Evolutionary conservation across 2,329 filamentous ascomycete genomes (phyloP), one percentile per base, ranked within the genome.

Genomic region (Fusarium armeniacum): DNA sequence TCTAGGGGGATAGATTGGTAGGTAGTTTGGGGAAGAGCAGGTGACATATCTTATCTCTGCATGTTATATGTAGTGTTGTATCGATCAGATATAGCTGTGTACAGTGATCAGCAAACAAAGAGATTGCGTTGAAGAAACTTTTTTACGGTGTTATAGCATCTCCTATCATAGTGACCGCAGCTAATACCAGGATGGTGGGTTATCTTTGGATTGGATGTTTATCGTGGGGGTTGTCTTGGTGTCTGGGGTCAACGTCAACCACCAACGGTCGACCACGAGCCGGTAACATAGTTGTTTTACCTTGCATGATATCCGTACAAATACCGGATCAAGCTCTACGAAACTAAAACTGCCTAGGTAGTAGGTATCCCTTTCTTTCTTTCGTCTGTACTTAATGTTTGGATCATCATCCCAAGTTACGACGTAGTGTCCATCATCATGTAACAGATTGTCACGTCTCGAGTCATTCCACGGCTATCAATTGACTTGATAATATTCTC

Each of bases 151-250:
- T 18, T 53, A 53, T 53, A 52, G 49, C 24, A 38, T 52, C 26
- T 52, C 28, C 18, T 56, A 56, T 56, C 32, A 57, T 63, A 57
- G 33, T 63, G 22, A 28, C 38, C 32, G 58, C 36, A 49, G 46
- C 30, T 63, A 63, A 63, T 63, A 22, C 58, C 35, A 36, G 47
- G 43, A 64, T 65, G 41, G 41, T 67, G 24, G 28, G 33, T 47
- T 52, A 51, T 55, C 38, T 44, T 62, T 65, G 28, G 40, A 50
- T 35, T 45, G 43, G 33, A 66, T 62, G 59, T 61, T 46, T 54
- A 53, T 40, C 64, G 67, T 69, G 67, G 67, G 67, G 66, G 66
- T 66, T 64, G n/a, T 52, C 28, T 41, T 24, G 38, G 52, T 28
- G 44, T 51, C 69, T 68, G 65, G 65, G 60, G 65, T 60, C 45